phyloP scores from a whole-genome alignment of 202 grass and related monocot species.

The Tripidium arundinaceum region DNA sequence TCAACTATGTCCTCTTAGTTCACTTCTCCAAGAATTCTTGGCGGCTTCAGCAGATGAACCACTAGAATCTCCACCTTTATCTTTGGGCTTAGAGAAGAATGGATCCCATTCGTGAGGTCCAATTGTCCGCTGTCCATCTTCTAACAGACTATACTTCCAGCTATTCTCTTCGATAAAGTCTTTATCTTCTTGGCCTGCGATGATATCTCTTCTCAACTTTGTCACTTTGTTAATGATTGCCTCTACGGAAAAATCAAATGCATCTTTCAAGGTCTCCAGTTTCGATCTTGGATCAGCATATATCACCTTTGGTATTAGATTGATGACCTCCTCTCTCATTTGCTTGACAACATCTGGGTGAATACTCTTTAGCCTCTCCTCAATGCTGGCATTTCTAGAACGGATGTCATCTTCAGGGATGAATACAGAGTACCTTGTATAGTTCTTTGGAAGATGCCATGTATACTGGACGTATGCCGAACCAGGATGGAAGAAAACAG shows the following conservation, averaged over 20 bases:
- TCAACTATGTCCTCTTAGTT: constrained; percentile 55
- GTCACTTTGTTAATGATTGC: constrained; percentile 79
- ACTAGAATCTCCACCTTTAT: constrained; percentile 47
- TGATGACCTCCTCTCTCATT: constrained; percentile 93
- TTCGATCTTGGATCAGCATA: constrained; percentile 87
- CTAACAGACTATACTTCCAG: constrained; percentile 86
- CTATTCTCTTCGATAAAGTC: constrained; percentile 87
- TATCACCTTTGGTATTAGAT: constrained; percentile 75
- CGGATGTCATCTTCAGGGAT: constrained; percentile 68
- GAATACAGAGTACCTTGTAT: constrained; percentile 81
- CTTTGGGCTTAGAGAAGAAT: constrained; percentile 92
- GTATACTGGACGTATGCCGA: constrained; percentile 86
- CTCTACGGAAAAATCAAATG: constrained; percentile 79
- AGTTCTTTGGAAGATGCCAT: constrained; percentile 95
- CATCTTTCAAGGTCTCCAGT: constrained; percentile 79
- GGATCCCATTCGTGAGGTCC: constrained; percentile 93
- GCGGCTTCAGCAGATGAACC: constrained; percentile 59
- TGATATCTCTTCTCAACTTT: constrained; percentile 74
- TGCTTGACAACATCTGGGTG: constrained; percentile 45
- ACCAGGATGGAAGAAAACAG: constrained; percentile 96
- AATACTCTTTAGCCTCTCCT: constrained; percentile 60
- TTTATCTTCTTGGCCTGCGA: constrained; percentile 53
- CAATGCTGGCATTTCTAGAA: constrained; percentile 57
- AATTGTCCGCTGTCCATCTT: constrained; percentile 55
- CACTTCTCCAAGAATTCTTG: constrained; percentile 81